phyloP scores from a whole-genome alignment of 2,329 filamentous ascomycete genomes.

The Aspergillus transmontanensis region DNA sequence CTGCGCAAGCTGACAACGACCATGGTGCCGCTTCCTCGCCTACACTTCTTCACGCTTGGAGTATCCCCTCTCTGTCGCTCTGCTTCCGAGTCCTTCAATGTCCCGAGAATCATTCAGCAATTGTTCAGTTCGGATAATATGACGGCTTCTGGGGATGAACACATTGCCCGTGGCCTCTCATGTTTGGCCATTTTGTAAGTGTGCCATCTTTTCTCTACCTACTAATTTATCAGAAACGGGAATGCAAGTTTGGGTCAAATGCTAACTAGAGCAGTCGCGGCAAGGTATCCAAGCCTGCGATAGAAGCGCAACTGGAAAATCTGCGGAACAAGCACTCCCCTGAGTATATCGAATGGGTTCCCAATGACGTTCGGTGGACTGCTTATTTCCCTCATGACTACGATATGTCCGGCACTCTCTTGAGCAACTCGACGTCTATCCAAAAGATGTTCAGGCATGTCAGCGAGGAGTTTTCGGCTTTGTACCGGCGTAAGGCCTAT shows the following conservation, averaged over 20 bases:
- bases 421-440: conserved; percentile 98
- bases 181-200: conserved; percentile 95
- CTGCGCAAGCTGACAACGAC: conserved; percentile 99
- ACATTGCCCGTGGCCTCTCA: conserved; percentile 98
- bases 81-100: conserved; percentile 94
- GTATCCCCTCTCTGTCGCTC: conserved; percentile 97
- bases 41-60: conserved; percentile 99
- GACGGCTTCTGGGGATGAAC: conserved; percentile 99
- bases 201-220: conserved; percentile 46
- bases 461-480: conserved; percentile 98
- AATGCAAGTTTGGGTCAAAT: neutral
- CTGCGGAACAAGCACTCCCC: conserved; percentile 99
- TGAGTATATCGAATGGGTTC: conserved; percentile 99
- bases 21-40: conserved; percentile 99
- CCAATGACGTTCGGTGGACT: conserved; percentile 99
- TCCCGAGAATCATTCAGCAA: conserved; percentile 98
- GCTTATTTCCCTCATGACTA: conserved; percentile 96
- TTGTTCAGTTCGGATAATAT: conserved; percentile 99
- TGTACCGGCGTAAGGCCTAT: conserved; percentile 99
- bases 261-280: conserved; percentile 67
- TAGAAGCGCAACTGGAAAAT: conserved; percentile 99
- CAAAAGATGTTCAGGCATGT: conserved; percentile 99
- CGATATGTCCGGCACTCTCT: conserved; percentile 98
- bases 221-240: too few species aligned
- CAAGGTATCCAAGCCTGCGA: conserved; percentile 99